These are phyloP conservation scores for Diaporthe amygdali DNA, from an alignment of 2,329 filamentous ascomycete species.

Conservation along the genomic window DNA sequence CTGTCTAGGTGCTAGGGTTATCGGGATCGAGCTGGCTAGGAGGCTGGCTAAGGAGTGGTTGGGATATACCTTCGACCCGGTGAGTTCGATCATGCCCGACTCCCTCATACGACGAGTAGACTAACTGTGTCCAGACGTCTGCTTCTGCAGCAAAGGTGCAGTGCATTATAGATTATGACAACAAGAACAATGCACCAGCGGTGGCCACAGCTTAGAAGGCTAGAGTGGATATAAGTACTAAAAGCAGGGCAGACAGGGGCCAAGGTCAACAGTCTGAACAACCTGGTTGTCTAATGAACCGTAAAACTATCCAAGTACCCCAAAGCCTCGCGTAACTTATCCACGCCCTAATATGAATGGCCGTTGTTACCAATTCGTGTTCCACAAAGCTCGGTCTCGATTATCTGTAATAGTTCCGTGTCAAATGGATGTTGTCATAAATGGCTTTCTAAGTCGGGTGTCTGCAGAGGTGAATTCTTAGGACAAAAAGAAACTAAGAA, in stretches of 20 bases:
- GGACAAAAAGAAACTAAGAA: no score
- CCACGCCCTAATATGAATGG: no score
- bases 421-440: no score
- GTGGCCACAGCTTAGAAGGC: not conserved
- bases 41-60: constrained; percentile 82
- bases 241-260: not conserved
- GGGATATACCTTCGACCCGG: constrained; percentile 74
- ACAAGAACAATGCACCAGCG: not conserved
- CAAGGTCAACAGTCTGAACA: not conserved
- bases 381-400: no score
- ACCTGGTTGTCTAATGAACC: no score
- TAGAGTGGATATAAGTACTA: not conserved
- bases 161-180: constrained; percentile 22
- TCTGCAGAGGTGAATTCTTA: no score
- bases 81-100: constrained; percentile 38
- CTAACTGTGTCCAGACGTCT: constrained; percentile 7
- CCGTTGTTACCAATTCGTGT: no score
- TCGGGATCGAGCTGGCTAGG: constrained; percentile 81
- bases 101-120: not conserved
- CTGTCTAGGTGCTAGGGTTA: constrained; percentile 83
- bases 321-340: no score
- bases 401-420: no score
- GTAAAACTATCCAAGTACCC: no score
- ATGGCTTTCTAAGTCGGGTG: no score
- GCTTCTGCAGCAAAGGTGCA: constrained; percentile 22